These are phyloP conservation scores for Saturnispora serradocipensis DNA, from an alignment of 805 yeast genomes.

Conservation along the genomic window DNA sequence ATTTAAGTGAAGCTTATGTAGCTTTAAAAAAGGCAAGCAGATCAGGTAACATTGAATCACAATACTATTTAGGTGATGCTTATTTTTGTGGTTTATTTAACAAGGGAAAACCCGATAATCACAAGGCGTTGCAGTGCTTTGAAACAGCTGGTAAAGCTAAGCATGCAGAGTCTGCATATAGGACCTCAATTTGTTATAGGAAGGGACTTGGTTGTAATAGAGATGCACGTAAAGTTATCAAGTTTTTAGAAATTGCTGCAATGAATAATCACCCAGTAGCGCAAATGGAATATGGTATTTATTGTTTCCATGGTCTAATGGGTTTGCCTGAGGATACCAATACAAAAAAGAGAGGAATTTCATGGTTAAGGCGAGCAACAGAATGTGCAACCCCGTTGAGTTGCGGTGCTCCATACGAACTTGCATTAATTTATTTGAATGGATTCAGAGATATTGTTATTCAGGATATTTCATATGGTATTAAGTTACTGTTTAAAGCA, in stretches of 20 bases:
- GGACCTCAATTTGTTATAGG: conserved; percentile 86
- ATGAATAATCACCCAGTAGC: conserved; percentile 93
- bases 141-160: conserved; percentile 90
- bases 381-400: conserved; percentile 76
- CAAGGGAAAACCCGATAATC: conserved; percentile 61
- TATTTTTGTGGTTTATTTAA: conserved; percentile 68
- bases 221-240: conserved; percentile 79
- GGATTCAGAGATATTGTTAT: conserved; percentile 86
- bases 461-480: conserved; percentile 74
- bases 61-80: conserved; percentile 86
- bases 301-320: conserved; percentile 76
- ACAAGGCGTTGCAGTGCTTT: conserved; percentile 67
- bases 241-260: conserved; percentile 78
- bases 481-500: conserved; percentile 77
- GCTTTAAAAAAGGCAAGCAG: conserved; percentile 34
- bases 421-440: conserved; percentile 71
- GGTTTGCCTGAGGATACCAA: conserved; percentile 62
- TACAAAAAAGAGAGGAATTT: conserved; percentile 77
- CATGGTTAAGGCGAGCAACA: conserved; percentile 86
- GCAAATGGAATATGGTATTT: conserved; percentile 84
- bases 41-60: conserved; percentile 63
- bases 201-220: conserved; percentile 90
- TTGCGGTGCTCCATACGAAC: conserved; percentile 90
- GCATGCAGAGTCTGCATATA: conserved; percentile 82
- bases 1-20: conserved; percentile 67